These are phyloP conservation scores for Aurantiochytrium sp. DNA, from an alignment of 108 stramenopile species.

Conservation along the genomic window DNA sequence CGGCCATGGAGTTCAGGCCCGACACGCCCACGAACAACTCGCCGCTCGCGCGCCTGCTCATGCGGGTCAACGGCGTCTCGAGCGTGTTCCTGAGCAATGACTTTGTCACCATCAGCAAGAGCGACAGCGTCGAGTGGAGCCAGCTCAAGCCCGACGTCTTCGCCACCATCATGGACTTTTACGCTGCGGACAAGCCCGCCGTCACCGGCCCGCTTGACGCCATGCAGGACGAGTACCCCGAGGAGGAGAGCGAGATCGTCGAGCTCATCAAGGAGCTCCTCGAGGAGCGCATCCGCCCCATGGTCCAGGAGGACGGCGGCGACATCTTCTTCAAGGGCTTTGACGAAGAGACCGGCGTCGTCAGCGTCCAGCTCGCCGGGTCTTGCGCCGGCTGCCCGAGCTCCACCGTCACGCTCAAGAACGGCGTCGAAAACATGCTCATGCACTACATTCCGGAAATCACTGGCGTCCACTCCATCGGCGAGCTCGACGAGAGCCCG, in stretches of 20 bases:
- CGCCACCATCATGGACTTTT: slow-evolving; percentile 85
- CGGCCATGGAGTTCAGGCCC: slow-evolving; percentile 57
- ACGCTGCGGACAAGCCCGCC: slow-evolving; percentile 59
- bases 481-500: slow-evolving; percentile 61
- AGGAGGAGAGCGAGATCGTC: slow-evolving; percentile 91
- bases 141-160: slow-evolving; percentile 78
- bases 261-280: slow-evolving; percentile 98
- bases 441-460: slow-evolving; percentile 99
- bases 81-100: slow-evolving; percentile 84
- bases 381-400: slow-evolving; percentile 93
- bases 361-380: slow-evolving; percentile 70
- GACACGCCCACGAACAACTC: slow-evolving; percentile 49
- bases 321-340: slow-evolving; percentile 84
- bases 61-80: slow-evolving; percentile 77
- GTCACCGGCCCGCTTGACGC: slow-evolving; percentile 63
- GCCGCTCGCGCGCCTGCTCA: slow-evolving; percentile 73
- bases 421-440: slow-evolving; percentile 99
- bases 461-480: slow-evolving; percentile 70
- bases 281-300: slow-evolving; percentile 89
- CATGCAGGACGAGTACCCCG: slow-evolving; percentile 77
- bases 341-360: slow-evolving; percentile 75
- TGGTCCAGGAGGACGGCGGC: slow-evolving; percentile 97
- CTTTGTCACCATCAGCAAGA: slow-evolving; percentile 95
- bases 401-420: slow-evolving; percentile 86
- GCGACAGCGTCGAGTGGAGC: slow-evolving; percentile 74